Conservation (phyloP, 2,329 filamentous ascomycete genomes). For the Paracorniculantispora psalliotae region DNA sequence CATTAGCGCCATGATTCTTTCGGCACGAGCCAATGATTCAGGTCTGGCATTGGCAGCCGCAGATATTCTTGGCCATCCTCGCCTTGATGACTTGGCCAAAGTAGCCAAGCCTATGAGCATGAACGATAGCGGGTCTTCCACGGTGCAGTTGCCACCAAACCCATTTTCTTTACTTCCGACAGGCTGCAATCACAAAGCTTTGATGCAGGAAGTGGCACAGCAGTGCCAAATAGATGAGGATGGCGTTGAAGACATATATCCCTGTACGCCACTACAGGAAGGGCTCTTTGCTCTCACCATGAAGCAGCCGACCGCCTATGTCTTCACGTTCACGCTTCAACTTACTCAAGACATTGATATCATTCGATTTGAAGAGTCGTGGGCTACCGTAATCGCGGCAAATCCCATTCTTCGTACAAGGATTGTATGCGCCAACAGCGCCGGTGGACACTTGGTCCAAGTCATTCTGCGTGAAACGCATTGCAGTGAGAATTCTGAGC, state of each 20-base stretch:
- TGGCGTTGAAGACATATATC: constrained; percentile 32
- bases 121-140: neutral
- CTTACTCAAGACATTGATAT: constrained; percentile 18
- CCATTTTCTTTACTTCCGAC: neutral
- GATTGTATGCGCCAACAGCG: constrained; percentile 21
- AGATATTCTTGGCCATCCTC: constrained; percentile 30
- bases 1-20: constrained; percentile 33
- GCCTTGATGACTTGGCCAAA: neutral
- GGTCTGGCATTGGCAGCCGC: constrained; percentile 27
- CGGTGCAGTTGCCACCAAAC: neutral
- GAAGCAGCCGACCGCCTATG: constrained; percentile 24
- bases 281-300: constrained; percentile 31
- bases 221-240: constrained; percentile 19
- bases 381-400: constrained; percentile 22
- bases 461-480: neutral
- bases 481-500: neutral
- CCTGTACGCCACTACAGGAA: constrained; percentile 28
- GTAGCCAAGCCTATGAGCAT: neutral
- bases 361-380: constrained; percentile 23
- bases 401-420: constrained; percentile 31
- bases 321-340: constrained; percentile 26
- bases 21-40: neutral
- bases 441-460: neutral
- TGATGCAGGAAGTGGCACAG: constrained; percentile 16
- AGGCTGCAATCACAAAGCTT: constrained; percentile 9